Percentiles rank a stretch among this genome's conserved stretches.
Evolutionary conservation across 1,284 basidiomycete genomes (phyloP).

Genomic region (Mycocalia duriaeana): DNA sequence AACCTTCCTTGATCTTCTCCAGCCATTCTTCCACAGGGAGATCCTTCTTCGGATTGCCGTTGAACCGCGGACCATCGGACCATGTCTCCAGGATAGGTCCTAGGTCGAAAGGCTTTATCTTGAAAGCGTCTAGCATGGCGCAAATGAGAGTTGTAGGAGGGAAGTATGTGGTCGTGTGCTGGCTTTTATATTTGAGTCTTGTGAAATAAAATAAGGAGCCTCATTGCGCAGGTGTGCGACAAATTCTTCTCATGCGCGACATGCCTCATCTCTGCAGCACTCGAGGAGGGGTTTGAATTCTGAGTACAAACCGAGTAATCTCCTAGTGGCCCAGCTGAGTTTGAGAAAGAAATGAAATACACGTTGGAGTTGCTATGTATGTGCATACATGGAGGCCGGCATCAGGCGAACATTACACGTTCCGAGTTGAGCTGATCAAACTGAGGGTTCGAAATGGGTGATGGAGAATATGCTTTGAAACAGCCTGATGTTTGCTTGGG

Average conservation of each 20-base stretch:
- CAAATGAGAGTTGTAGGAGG: background rate
- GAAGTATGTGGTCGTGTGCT: background rate
- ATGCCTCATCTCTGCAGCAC: background rate
- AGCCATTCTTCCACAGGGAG: constrained; percentile 65
- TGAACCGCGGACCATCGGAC: constrained; percentile 58
- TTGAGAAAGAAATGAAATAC: constrained; percentile 3
- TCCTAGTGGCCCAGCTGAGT: too few relatives aligned
- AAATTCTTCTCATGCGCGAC: background rate
- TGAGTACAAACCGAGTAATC: background rate
- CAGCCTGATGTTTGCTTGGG: background rate
- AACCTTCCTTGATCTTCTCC: constrained; percentile 60
- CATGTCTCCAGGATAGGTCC: constrained; percentile 58
- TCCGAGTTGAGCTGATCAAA: background rate
- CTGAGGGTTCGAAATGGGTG: background rate
- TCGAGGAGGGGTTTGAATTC: background rate
- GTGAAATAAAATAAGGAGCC: background rate
- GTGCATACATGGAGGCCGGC: too few relatives aligned
- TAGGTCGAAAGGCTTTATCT: constrained; percentile 68
- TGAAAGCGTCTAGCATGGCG: constrained; percentile 65
- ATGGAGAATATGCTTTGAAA: too few relatives aligned
- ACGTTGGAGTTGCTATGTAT: constrained; percentile 1
- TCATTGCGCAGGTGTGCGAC: constrained; percentile 9
- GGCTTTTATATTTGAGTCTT: constrained; percentile 1
- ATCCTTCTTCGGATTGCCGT: constrained; percentile 64
- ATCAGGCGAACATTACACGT: constrained; percentile 2